Evolutionary conservation across 352 stramenopile species (phyloP).

Genomic region (Phytophthora multivora): DNA sequence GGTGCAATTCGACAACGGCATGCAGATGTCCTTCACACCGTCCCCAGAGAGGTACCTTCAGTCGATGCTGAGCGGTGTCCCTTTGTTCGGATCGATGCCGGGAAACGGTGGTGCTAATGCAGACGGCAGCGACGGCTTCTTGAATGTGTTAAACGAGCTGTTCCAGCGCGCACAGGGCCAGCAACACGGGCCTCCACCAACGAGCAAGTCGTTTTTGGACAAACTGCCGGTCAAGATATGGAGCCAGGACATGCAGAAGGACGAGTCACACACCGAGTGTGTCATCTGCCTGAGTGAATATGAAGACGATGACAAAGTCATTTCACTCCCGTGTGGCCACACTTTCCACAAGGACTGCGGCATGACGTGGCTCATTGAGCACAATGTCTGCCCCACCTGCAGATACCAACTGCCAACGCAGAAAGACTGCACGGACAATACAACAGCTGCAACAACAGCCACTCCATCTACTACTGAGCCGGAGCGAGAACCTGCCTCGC

Average conservation of each 20-base stretch:
- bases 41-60: conserved; percentile 44
- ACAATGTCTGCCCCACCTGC: conserved; percentile 84
- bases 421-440: background rate
- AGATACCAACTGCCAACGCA: conserved; percentile 65
- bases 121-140: conserved; percentile 34
- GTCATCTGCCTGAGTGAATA: conserved; percentile 82
- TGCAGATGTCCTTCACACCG: conserved; percentile 54
- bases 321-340: conserved; percentile 76
- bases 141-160: conserved; percentile 62
- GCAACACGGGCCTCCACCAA: conserved; percentile 66
- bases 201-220: conserved; percentile 71
- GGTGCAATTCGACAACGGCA: conserved; percentile 64
- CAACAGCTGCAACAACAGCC: conserved; percentile 1
- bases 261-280: conserved; percentile 65
- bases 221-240: conserved; percentile 70
- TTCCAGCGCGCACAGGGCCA: conserved; percentile 69
- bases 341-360: conserved; percentile 81
- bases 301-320: conserved; percentile 61
- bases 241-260: conserved; percentile 42
- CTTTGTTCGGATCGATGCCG: conserved; percentile 21
- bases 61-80: conserved; percentile 39
- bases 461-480: background rate
- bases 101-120: background rate
- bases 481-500: conserved; percentile 28
- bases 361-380: conserved; percentile 74